Conservation (phyloP, 73 alveolate species). For the Symbiodinium pilosum region DNA sequence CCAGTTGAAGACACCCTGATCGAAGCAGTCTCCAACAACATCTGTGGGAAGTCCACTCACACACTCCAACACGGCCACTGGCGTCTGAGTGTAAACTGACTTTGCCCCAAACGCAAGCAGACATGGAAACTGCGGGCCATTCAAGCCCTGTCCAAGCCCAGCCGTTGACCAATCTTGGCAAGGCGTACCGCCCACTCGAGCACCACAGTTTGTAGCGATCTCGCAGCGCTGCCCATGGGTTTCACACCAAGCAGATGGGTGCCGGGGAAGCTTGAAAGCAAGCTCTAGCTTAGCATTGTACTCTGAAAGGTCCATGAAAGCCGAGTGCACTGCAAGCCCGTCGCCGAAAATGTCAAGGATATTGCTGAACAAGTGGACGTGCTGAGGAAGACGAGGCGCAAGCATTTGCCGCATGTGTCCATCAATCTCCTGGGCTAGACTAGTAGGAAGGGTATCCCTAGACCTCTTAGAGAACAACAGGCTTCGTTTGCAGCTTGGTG, state of each 20-base stretch:
- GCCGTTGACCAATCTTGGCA: background rate
- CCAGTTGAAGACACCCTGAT: background rate
- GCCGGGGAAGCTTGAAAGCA: background rate
- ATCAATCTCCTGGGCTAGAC: background rate
- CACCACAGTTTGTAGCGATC: background rate
- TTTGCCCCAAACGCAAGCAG: constrained; percentile 20
- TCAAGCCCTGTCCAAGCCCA: background rate
- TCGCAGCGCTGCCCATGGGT: background rate
- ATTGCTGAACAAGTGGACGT: background rate
- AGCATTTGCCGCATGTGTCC: background rate
- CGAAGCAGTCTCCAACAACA: background rate
- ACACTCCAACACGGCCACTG: background rate
- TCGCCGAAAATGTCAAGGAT: background rate
- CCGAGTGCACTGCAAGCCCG: background rate
- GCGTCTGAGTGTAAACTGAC: background rate
- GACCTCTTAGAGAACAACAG: too few relatives aligned
- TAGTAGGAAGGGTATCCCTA: too few relatives aligned
- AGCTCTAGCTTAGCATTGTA: background rate
- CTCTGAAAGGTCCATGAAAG: background rate
- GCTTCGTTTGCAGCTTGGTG: too few relatives aligned
- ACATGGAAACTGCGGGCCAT: background rate
- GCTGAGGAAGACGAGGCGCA: background rate
- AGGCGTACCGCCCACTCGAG: background rate
- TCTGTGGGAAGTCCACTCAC: background rate
- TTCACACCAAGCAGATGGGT: background rate